Evolutionary conservation across 2,329 filamentous ascomycete genomes (phyloP).

Genomic region (Bipolaris gigantea): DNA sequence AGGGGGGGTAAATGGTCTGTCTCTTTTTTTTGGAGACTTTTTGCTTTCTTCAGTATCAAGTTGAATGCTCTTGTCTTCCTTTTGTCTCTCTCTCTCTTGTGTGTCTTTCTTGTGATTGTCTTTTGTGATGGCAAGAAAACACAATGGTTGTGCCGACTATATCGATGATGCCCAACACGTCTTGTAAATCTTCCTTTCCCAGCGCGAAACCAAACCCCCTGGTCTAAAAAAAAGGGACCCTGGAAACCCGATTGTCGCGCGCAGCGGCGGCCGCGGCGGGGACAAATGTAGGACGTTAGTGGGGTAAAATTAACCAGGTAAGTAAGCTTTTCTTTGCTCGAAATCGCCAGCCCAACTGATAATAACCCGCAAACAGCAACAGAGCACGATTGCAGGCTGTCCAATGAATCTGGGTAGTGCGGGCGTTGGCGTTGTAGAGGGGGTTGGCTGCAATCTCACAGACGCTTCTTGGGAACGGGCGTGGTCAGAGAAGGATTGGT

Average conservation of each 20-base stretch:
- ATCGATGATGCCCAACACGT: neutral
- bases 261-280: neutral
- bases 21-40: neutral
- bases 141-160: neutral
- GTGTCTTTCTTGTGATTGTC: neutral
- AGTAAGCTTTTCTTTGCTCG: neutral
- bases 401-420: neutral
- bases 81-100: neutral
- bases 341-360: neutral
- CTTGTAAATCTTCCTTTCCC: neutral
- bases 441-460: constrained; percentile 25
- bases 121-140: neutral
- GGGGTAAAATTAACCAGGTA: constrained; percentile 17
- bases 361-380: neutral
- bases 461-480: constrained; percentile 30
- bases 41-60: neutral
- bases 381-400: neutral
- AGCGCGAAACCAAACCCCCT: neutral
- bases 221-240: neutral
- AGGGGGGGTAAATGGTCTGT: neutral
- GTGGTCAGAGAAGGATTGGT: constrained; percentile 35
- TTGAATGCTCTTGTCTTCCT: neutral
- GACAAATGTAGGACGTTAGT: constrained; percentile 10
- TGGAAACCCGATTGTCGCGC: neutral
- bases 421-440: constrained; percentile 12